phyloP scores from a whole-genome alignment of 306 rosid species.

The Sicyos baderoa region DNA sequence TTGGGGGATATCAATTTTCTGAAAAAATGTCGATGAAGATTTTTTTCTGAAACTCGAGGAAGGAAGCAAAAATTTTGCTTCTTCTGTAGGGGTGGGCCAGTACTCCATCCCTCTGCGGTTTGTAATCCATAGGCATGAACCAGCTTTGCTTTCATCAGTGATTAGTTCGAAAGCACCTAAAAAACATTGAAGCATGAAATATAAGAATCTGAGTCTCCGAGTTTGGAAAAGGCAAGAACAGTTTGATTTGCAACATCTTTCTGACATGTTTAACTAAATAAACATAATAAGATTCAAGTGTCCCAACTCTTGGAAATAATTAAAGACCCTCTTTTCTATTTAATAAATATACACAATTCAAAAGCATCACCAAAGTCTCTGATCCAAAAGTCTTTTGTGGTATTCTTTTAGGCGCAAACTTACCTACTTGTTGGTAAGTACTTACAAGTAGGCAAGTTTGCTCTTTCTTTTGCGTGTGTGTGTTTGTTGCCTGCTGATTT shows the following conservation, averaged over 20 bases:
- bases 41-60: conserved; percentile 33
- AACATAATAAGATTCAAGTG: conserved; percentile 4
- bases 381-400: not conserved
- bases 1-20: conserved; percentile 46
- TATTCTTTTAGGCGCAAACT: not conserved
- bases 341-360: not conserved
- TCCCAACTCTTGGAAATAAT: not conserved
- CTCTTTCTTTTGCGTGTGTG: no score
- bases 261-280: conserved; percentile 6
- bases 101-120: conserved; percentile 87
- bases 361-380: no score
- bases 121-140: conserved; percentile 87
- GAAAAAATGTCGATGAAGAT: conserved; percentile 38
- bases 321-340: not conserved
- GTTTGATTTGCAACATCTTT: conserved; percentile 3
- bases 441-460: no score
- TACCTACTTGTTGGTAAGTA: no score
- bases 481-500: not conserved
- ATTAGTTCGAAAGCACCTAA: conserved; percentile 87
- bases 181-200: conserved; percentile 23
- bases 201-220: conserved; percentile 20
- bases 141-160: conserved; percentile 80
- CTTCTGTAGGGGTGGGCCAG: conserved; percentile 80
- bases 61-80: conserved; percentile 42
- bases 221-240: conserved; percentile 7